Evolutionary conservation across 1,139 yeast species (phyloP).

Genomic region (Lodderomyces pseudojiufengensis): DNA sequence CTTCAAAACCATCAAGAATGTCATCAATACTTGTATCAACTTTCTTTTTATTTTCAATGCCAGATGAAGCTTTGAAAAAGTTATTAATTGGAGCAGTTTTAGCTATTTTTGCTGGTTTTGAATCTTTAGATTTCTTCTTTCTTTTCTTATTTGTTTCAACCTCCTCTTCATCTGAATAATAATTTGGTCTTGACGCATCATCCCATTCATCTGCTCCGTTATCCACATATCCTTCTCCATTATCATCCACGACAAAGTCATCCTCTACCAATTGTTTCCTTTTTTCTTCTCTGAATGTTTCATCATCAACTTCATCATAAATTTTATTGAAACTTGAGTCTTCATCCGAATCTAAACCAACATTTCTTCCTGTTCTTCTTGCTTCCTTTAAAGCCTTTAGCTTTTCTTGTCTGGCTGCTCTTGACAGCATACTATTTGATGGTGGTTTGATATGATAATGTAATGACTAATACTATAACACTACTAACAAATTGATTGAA

Average conservation of each 20-base stretch:
- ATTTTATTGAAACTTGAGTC: slow-evolving; percentile 41
- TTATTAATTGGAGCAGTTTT: slow-evolving; percentile 50
- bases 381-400: slow-evolving; percentile 41
- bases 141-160: slow-evolving; percentile 26
- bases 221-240: slow-evolving; percentile 87
- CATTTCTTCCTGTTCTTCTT: slow-evolving; percentile 32
- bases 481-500: too few relatives aligned
- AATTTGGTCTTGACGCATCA: slow-evolving; percentile 44
- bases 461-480: too few relatives aligned
- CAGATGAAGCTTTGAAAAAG: slow-evolving; percentile 46
- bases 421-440: slow-evolving; percentile 24
- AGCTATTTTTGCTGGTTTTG: slow-evolving; percentile 41
- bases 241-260: slow-evolving; percentile 92
- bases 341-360: slow-evolving; percentile 19
- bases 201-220: slow-evolving; percentile 92
- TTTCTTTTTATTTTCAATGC: slow-evolving; percentile 19
- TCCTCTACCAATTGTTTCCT: slow-evolving; percentile 80
- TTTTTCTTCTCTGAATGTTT: slow-evolving; percentile 69
- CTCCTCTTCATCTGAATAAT: slow-evolving; percentile 52
- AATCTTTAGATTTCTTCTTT: slow-evolving; percentile 26
- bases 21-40: slow-evolving; percentile 42
- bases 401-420: slow-evolving; percentile 31
- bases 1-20: slow-evolving; percentile 42
- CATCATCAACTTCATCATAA: slow-evolving; percentile 87
- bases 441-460: neutral